Evolutionary conservation across 2,329 filamentous ascomycete species (phyloP), one percentile per base, ranked within the genome.

Genomic region (Coniochaeta sp.): DNA sequence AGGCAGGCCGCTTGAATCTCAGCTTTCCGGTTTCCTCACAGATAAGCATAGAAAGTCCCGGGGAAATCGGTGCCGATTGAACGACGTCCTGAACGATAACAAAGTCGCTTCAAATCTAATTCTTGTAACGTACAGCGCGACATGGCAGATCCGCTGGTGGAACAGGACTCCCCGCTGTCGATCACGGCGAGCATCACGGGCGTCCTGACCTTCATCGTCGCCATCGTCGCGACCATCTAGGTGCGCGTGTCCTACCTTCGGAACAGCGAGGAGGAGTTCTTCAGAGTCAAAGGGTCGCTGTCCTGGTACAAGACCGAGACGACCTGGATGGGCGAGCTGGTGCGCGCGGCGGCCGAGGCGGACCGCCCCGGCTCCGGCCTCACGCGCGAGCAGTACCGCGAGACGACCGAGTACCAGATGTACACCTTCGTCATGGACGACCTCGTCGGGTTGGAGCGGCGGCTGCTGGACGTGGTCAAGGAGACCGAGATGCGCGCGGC

Each of bases 271-370:
- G 70, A 72, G 10, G 78, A 81, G 66, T 80, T 78, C 60, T 77
- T 80, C 62, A 74, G 73, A 38, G 75, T 79, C 60, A 80, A 81
- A 62, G 72, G 75, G 2, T 75, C 73, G 4, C 69, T 80, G 7
- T 75, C 71, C 8, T 80, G 78, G 77, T 81, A 75, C 67, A 81
- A 80, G 65, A 80, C 76, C 0, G 78, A 80, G 66, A 77, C 75
- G 2, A 69, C 72, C 6, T 81, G 75, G 74, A 72, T 81, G 16
- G 67, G 73, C 3, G 74, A 79, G 58, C 73, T 80, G 0, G 67
- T 79, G 34, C 66, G 66, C 19, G 71, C 67, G 28, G 65, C 64
- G 6, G 65, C 63, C 28, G 66, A 69, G 58, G 62, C 68, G 5
- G 63, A 70, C 19, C 58, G 65, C 12, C 28, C 58, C 16, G 66